Evolutionary conservation across 1,139 yeast genomes (phyloP), one percentile per base, ranked within the genome.

Genomic region (Kurtzmaniella quercitrusa): DNA sequence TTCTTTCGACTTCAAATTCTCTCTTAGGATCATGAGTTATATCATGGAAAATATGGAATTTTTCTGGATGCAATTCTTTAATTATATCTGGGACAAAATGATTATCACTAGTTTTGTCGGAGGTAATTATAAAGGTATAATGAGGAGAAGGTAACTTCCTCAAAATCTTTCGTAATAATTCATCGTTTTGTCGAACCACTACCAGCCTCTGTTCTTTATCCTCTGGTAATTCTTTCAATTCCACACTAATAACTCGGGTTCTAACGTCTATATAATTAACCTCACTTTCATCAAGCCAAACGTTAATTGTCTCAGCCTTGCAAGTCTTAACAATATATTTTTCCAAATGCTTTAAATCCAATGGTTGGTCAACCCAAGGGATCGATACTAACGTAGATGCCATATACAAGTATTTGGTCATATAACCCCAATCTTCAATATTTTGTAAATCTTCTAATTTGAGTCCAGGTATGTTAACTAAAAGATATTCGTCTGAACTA

Each of bases 401-500:
- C 58, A 77, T 67, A 23, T 73, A 63, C 48, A 84, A 56, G 56
- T 82, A 79, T 42, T 75, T 72, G 42, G 83, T 66, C 19, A 86
- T 54, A 49, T 76, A 71, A 1, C 69, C 71, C 76, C 87, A 85
- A 21, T 68, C 60, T 3, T 70, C 68, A 41, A 62, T 62, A 38
- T 68, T 66, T 19, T 68, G 66, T 47, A 88, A 67, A 60, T 88
- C 95, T n/a, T 65, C 63, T 41, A 73, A 64, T 2, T 62, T 61
- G 43, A 88, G 60, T 0, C 94, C 94, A 0, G 95, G 95, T 39
- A 79, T 80, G 54, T 85, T 78, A 1, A 87, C 69, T 14, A 88
- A 61, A 2, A 89, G 55, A 52, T 84, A 85, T 1, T 83, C 85
- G 57, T 87, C 86, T 0, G 91, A 78, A 1, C 81, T 66, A 56